Conservation (phyloP, 2,329 filamentous ascomycete genomes). For the Falciphora oryzae region DNA sequence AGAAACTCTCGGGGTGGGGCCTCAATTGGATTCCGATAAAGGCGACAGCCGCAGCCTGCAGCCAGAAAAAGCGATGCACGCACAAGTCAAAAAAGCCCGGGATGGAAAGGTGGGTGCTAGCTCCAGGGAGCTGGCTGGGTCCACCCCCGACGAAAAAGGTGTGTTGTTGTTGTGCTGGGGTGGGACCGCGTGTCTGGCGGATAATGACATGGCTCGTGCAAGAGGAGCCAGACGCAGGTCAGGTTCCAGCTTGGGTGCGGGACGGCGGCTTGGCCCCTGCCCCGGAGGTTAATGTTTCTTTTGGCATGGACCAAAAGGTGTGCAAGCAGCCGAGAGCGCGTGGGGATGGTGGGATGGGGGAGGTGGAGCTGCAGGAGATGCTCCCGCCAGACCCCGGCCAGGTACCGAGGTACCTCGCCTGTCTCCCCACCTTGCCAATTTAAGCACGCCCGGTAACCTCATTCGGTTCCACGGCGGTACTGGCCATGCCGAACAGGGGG, state of each 20-base stretch:
- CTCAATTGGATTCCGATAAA: neutral
- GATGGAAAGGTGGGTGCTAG: neutral
- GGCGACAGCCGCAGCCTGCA: neutral
- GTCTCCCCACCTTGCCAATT: neutral
- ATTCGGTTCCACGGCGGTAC: neutral
- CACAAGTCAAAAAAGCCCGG: neutral
- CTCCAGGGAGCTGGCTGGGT: neutral
- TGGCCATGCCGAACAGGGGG: neutral
- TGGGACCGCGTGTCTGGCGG: neutral
- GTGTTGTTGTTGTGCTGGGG: neutral
- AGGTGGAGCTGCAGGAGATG: neutral
- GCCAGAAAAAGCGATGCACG: neutral
- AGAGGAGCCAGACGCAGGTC: neutral
- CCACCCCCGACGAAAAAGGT: neutral
- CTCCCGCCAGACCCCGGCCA: neutral
- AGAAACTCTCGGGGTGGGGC: neutral
- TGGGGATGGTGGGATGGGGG: neutral
- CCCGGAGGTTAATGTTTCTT: neutral
- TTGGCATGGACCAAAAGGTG: neutral
- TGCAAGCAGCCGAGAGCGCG: neutral
- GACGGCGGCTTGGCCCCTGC: neutral
- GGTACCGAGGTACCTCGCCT: conserved; percentile 1
- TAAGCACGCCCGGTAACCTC: neutral
- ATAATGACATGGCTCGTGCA: neutral
- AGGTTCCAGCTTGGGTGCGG: neutral